Evolutionary conservation across 2,329 filamentous ascomycete species (phyloP), one percentile per base, ranked within the genome.

Genomic region (Talaromyces islandicus): DNA sequence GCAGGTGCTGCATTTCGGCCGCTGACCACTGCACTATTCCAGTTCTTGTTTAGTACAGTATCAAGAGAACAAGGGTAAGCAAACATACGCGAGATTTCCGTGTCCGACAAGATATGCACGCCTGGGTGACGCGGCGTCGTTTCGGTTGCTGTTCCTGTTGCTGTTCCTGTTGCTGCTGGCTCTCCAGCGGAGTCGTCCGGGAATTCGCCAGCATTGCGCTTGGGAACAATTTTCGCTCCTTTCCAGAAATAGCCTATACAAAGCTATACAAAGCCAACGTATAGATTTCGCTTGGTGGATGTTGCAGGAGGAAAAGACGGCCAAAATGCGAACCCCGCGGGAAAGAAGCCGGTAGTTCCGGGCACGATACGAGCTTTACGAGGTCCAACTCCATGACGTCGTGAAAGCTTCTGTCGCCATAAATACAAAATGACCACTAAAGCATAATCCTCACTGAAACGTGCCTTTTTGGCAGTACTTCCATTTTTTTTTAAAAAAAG

Each of bases 21-120:
- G 52, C 32, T 54, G 29, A 75, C 75, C 52, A 75, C 68, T 1
- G 72, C 70, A 52, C 54, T 43, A 56, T 14, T 14, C 25, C 38
- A 24, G 19, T 56, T 19, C 4, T 46, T 30, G 54, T 27, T 46
- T 41, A 48, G 54, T 38, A 27, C 17, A 25, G 24, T 46, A 25
- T 46, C 27, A n/a, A 29, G 5, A 35, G 32, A 30, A 27, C 29
- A 5, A 11, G 32, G 3, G 30, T 2, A 9, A 48, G 30, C 29
- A 24, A 38, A 7, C 30, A 53, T 56, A 56, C 54, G 7, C 54
- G 63, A 29, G 67, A 68, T 59, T 76, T 72, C 30, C 72, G 67
- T 51, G 71, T 70, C 7, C 68, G 63, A 61, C 75, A 78, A 19
- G 72, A 69, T 60, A 73, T 72, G 55, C 75, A 77, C 27, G 75